These are phyloP conservation scores for Phytophthora syringae DNA, from an alignment of 352 stramenopile species.

Conservation along the genomic window DNA sequence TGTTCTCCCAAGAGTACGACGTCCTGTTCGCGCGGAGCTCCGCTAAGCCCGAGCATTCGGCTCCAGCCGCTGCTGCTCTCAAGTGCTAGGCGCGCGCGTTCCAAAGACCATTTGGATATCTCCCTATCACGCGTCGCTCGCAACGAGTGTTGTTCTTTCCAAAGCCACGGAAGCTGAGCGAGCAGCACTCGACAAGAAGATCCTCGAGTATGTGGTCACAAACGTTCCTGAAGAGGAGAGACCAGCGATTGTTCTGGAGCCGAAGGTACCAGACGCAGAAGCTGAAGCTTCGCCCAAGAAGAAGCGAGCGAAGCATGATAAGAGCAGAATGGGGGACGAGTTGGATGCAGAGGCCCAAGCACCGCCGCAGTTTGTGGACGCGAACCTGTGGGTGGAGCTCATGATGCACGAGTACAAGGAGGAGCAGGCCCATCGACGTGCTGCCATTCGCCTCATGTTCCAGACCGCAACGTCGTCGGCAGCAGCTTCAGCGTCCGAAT, in stretches of 20 bases:
- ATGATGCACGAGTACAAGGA: conserved; percentile 93
- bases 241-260: conserved; percentile 50
- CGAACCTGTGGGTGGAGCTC: conserved; percentile 82
- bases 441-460: conserved; percentile 93
- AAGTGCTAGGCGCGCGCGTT: conserved; percentile 20
- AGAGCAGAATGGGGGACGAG: conserved; percentile 18
- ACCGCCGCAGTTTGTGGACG: conserved; percentile 67
- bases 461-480: conserved; percentile 77
- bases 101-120: conserved; percentile 87
- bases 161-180: conserved; percentile 74
- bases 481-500: conserved; percentile 16
- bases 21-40: conserved; percentile 20
- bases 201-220: conserved; percentile 67
- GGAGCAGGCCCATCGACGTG: conserved; percentile 90
- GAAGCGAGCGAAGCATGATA: conserved; percentile 18
- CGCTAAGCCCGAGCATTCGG: neutral
- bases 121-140: conserved; percentile 72
- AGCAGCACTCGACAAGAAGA: conserved; percentile 63
- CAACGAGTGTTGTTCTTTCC: conserved; percentile 73
- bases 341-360: neutral
- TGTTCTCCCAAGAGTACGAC: conserved; percentile 61
- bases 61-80: neutral
- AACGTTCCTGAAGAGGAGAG: conserved; percentile 69
- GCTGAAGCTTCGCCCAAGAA: conserved; percentile 3
- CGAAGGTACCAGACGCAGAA: conserved; percentile 11